Base-by-base conservation (phyloP, 805 yeast species). In the Candida odintsovae region DNA sequence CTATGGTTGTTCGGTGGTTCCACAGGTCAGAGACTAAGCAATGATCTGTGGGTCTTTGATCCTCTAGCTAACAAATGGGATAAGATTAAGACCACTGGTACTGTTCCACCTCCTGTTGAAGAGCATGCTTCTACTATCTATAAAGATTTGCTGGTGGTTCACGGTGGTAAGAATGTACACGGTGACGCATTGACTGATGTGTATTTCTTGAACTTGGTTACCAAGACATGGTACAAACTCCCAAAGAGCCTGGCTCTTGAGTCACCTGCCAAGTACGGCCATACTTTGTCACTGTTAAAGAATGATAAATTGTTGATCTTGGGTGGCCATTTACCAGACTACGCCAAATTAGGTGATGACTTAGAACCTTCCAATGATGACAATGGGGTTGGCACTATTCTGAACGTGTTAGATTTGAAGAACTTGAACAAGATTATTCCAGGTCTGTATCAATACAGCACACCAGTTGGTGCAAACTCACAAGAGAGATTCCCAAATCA, bases 1-100 rank as follows among this genome's bases (percentile, higher is more conserved):
- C 71, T 94, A 46, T 92, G 83, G 73, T 71, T 94, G 11, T 94
- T 86, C 68, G 99, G 99, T 50, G 99, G 99, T 48, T 86, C 89
- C 47, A 89, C 88, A 56, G 79, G 84, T 23, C 80, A 75, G 50
- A 75, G 76, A 43, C 77, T 90, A 50, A 79, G 78, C 43, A 82
- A 85, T 58, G 92, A 87, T 55, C 69, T 92, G 31, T 89, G 92
- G 81, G 71, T 82, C 57, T 94, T 77, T 65, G 92, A 92, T 62
- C 88, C 95, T 0, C 54, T 66, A 9, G 63, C 66, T 8, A 80
- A 79, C 56, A 72, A 74, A 37, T 94, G 98, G 97, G 69, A 80
- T 21, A 78, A 77, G 50, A 69, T 86, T 35, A 75, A 75, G 44
- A 80, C 95, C 33, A 68, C 78, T n/a, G 95, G 95, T 10, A 59